Evolutionary conservation across 768 basidiomycete genomes (phyloP), one percentile per base, ranked within the genome.

Genomic region (Leccinellum rugosiceps): DNA sequence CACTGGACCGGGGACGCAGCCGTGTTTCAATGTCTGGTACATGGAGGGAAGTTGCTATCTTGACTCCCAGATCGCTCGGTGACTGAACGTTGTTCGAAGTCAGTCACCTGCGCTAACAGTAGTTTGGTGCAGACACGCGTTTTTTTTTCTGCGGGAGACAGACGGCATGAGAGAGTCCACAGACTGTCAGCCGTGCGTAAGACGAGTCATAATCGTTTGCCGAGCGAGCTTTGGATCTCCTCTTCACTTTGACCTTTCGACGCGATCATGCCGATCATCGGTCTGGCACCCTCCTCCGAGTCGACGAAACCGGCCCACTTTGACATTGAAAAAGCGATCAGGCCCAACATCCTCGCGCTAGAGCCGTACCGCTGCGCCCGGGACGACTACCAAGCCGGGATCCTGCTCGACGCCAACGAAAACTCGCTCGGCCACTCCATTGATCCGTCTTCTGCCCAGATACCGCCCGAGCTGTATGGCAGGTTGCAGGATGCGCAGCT

Each of bases 321-420:
- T 68, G 77, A 85, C 65, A 86, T 98, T 57, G 86, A 91, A 74
- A 73, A 76, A 32, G 88, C 91, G 54, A 90, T 98, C 63, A 82
- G 95, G n/a, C 88, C 92, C 2, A 99, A 98, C 68, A 95, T 99
- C 66, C 88, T 97, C 49, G 76, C 91, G 1, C 78, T 99, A 14
- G 85, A 87, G 49, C 97, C 97, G 0, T 98, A 99, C 74, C 86
- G 95, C 30, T 98, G 94, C 65, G 97, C 97, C 1, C 80, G 97
- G 48, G 96, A 99, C 67, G 96, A 99, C 76, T 99, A 97, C 75
- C 84, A 86, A 49, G 77, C 83, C 3, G 95, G 95, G 23, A 87
- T 98, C 65, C 83, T 99, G 26, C 83, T 99, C 21, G 97, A 99
- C 64, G 97, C 97, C 14, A 99, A 99, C 74, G 97, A 99, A 77